Base-by-base conservation (phyloP, 805 yeast species). In the Yarrowia phangngaensis region DNA sequence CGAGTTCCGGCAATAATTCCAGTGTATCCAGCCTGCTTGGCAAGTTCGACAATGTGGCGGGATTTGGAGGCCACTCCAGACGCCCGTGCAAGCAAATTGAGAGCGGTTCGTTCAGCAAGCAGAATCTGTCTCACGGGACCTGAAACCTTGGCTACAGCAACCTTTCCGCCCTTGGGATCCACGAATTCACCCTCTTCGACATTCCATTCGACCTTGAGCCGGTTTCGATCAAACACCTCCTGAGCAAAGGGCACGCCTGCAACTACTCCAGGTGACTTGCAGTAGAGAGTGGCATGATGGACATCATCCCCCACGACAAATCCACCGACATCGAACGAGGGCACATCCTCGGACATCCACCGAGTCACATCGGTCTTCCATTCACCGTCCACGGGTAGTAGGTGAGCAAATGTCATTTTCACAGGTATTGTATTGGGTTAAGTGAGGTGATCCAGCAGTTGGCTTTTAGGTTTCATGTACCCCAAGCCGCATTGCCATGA, bases 1-100 rank as follows among this genome's bases (percentile, higher is more conserved):
- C 97, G 76, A 1, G 97, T 89, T 6, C 97, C 97, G 0, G 97
- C 97, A 62, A 89, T 87, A 17, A 82, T 73, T 0, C 97, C 97
- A 3, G 68, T 68, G 61, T 79, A 90, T 0, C 94, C 92, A 4
- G 74, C 67, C 31, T 74, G 66, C 50, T 79, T 74, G 1, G 96
- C 95, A 51, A 76, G 64, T 5, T 66, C 60, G 46, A 79, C 68
- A 3, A 89, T 74, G 20, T 68, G 64, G 45, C 69, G 65, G 0
- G 92, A 79, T 55, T 79, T 79, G 0, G 95, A 84, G 8, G 97
- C 95, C 33, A 89, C 75, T 1, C 97, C 97, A 3, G 95, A 82
- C 24, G 86, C 70, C 60, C 97, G 72, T 9, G 95, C 80, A 40
- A 90, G 66, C 38, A 89, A 67, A 62, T 89, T 89, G 59, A 89